Evolutionary conservation across 371 early-diverging fungal genomes (phyloP).

Genomic region (Encephalitozoon hellem): DNA sequence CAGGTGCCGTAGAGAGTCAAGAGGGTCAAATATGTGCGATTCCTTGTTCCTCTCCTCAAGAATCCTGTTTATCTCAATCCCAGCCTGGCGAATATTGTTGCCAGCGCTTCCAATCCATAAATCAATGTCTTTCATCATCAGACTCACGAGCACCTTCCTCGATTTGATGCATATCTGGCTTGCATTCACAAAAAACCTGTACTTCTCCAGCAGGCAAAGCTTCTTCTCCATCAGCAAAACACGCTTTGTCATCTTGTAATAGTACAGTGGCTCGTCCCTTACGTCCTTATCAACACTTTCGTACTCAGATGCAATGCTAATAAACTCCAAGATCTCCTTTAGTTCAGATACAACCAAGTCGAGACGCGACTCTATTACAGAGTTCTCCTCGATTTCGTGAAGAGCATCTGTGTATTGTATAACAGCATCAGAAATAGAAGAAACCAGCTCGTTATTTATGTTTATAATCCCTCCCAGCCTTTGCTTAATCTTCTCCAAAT

Average conservation of each 20-base stretch:
- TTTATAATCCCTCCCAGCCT: not conserved
- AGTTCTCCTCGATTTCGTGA: conserved; percentile 6
- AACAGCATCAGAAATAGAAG: not conserved
- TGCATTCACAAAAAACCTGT: conserved; percentile 1
- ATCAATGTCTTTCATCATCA: not conserved
- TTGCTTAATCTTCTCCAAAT: conserved; percentile 19
- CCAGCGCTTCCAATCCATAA: not conserved
- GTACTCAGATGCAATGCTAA: not conserved
- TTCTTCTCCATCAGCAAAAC: not conserved
- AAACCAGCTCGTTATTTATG: not conserved
- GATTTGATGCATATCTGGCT: not conserved
- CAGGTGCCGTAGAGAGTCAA: not conserved
- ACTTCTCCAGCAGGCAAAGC: not conserved
- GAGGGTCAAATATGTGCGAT: not conserved
- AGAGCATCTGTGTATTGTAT: not conserved
- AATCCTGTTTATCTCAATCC: not conserved
- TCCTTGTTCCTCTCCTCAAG: not conserved
- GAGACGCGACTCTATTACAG: not conserved
- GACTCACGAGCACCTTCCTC: not conserved
- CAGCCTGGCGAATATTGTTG: not conserved
- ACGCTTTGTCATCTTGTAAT: not conserved
- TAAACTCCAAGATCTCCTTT: not conserved
- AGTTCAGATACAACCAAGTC: not conserved
- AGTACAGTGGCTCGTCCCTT: conserved; percentile 1
- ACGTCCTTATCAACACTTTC: not conserved